Percentiles rank a stretch among this genome's conserved stretches.
These are phyloP conservation scores for Pyrenochaeta sp. DNA, from an alignment of 2,329 filamentous ascomycete species.

Conservation along the genomic window DNA sequence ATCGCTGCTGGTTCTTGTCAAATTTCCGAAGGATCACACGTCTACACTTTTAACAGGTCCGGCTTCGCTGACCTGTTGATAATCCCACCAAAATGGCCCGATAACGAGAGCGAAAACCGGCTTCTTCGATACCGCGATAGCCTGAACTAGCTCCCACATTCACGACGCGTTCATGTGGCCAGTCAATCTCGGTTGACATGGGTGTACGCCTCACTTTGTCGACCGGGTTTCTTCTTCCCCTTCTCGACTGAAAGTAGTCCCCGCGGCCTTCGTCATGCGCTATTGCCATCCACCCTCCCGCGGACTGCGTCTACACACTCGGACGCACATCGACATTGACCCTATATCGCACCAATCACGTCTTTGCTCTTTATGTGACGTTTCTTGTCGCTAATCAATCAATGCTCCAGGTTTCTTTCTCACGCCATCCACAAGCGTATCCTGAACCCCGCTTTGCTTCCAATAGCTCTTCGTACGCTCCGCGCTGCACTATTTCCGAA, in stretches of 20 bases:
- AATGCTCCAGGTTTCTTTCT: slow-evolving; percentile 54
- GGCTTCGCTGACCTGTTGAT: not conserved
- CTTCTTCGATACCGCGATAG: slow-evolving; percentile 2
- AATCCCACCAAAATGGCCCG: not conserved
- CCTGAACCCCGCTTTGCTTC: slow-evolving; percentile 55
- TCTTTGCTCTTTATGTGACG: slow-evolving; percentile 26
- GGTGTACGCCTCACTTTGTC: slow-evolving; percentile 30
- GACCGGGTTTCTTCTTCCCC: slow-evolving; percentile 5
- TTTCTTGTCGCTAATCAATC: slow-evolving; percentile 37
- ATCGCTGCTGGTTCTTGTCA: slow-evolving; percentile 24
- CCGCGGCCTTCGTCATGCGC: slow-evolving; percentile 10
- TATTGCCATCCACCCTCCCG: slow-evolving; percentile 34
- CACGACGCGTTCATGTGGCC: slow-evolving; percentile 5
- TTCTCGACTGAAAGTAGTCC: slow-evolving; percentile 5
- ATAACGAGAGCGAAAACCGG: not conserved
- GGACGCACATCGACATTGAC: slow-evolving; percentile 21
- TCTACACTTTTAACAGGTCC: not conserved
- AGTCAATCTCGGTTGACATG: slow-evolving; percentile 18
- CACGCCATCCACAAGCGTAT: slow-evolving; percentile 53
- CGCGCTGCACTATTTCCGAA: slow-evolving; percentile 86
- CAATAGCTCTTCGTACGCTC: slow-evolving; percentile 68
- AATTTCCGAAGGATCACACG: not conserved
- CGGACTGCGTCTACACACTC: slow-evolving; percentile 18
- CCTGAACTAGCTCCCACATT: slow-evolving; percentile 5
- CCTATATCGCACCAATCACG: slow-evolving; percentile 37